Evolutionary conservation across 352 stramenopile genomes (phyloP), one percentile per base, ranked within the genome.

Genomic region (Pythium guiyangense): DNA sequence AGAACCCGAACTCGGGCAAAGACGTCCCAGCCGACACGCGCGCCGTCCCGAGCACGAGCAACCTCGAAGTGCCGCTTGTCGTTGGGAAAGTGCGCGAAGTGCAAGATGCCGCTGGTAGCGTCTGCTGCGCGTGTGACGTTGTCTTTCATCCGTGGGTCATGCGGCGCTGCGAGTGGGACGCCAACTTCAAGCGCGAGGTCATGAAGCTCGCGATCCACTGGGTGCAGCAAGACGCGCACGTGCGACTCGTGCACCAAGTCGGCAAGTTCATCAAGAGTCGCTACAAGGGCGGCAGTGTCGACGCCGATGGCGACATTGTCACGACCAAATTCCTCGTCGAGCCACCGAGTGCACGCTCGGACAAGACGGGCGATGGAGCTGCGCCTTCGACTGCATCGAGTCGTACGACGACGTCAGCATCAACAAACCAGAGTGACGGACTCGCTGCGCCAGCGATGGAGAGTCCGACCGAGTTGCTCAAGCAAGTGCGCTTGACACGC

Each of bases 211-310:
- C 84, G 26, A 69, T 89, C 40, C 68, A 80, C n/a, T 94, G 82
- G 82, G 80, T 87, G 20, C 79, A 90, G 54, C 64, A 88, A 11
- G 84, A 94, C 47, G 73, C 78, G 3, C 62, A 70, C 3, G 60
- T 86, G 42, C 49, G 56, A 18, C 66, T 85, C 22, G 70, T 74
- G 26, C 62, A 66, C 12, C 58, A 62, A 0, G 60, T 66, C 17
- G 79, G 82, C 9, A 94, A 91, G 52, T 86, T 90, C 56, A 94
- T 92, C 69, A 94, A 94, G 68, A 88, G 77, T 20, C 63, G 63
- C 9, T 94, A 94, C 72, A 94, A 94, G 66, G 82, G 84, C 14
- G 82, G 84, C 22, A 35, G 44, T 8, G 11, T 17, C 34, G 22
- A 42, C 3, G 18, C 49, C 2, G 34, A 17, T 20, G 49, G 29